These are phyloP conservation scores for Aureobasidium namibiae DNA, from an alignment of 2,329 filamentous ascomycete species.

Conservation along the genomic window DNA sequence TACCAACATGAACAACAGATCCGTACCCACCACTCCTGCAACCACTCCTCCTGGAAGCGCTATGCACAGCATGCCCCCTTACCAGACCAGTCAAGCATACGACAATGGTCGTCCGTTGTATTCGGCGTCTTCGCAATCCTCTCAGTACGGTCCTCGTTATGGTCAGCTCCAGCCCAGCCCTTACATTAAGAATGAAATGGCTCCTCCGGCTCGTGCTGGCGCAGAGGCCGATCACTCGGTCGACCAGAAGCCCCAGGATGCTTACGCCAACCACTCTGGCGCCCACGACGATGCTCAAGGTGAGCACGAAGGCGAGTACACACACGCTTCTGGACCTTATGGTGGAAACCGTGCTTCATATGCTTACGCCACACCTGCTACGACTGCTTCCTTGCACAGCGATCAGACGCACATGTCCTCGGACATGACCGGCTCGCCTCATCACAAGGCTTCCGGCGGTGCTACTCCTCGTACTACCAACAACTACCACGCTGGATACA, in stretches of 20 bases:
- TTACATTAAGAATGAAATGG: constrained; percentile 84
- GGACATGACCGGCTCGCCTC: constrained; percentile 76
- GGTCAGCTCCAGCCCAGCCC: constrained; percentile 44
- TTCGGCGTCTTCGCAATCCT: constrained; percentile 55
- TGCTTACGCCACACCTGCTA: constrained; percentile 47
- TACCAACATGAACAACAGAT: constrained; percentile 69
- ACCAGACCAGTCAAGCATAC: constrained; percentile 64
- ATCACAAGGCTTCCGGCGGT: constrained; percentile 71
- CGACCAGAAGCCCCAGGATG: constrained; percentile 53
- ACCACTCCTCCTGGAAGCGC: constrained; percentile 68
- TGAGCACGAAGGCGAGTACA: constrained; percentile 63
- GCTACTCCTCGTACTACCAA: constrained; percentile 76
- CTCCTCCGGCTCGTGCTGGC: constrained; percentile 61
- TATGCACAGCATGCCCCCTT: constrained; percentile 71
- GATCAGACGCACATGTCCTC: constrained; percentile 71
- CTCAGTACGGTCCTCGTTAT: constrained; percentile 64
- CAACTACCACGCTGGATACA: constrained; percentile 65
- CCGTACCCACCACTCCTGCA: constrained; percentile 83
- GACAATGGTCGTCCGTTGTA: constrained; percentile 74
- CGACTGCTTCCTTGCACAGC: constrained; percentile 49
- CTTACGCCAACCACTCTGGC: constrained; percentile 41
- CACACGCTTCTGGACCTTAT: constrained; percentile 67
- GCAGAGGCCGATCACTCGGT: constrained; percentile 55
- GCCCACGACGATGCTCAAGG: constrained; percentile 23
- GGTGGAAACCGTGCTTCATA: constrained; percentile 65